Evolutionary conservation across 2,329 filamentous ascomycete species (phyloP), one percentile per base, ranked within the genome.

Genomic region (Botrytis porri): DNA sequence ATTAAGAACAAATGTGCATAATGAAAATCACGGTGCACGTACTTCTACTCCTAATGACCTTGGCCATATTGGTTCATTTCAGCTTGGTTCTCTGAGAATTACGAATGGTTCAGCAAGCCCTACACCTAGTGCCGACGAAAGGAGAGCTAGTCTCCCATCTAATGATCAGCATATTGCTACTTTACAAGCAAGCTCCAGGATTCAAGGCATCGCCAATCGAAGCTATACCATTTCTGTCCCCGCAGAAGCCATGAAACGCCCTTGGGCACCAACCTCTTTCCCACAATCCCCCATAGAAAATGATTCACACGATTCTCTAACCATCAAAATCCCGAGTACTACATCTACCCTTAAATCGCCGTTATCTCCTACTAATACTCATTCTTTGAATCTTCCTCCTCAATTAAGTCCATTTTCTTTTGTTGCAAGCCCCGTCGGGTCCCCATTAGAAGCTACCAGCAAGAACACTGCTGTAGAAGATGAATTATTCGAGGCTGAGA

Each of bases 61-160:
- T 41, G 85, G 84, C 74, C 88, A 90, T 63, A 85, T 88, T 45
- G 89, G 89, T 4, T 87, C 85, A 18, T 90, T 89, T 78, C 89
- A 89, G 78, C 85, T 89, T 70, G 89, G 89, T 3, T 88, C 88
- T 2, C 78, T 91, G 67, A 86, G 88, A 51, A 90, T 91, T 72
- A 89, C 84, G 35, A 91, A 91, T 79, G 89, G 88, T 22, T 82
- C 83, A 4, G 84, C 81, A 1, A 87, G 85, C 73, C 89, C 89
- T 3, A 80, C 80, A 22, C 81, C 82, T n/a, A 88, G 85, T 64
- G 81, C 70, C 39, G 76, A 79, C 2, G 72, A 73, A 6, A 70
- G 75, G 66, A 73, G 73, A 14, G 76, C 76, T 8, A 73, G 72
- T 41, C 41, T 71, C 43, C 67, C 67, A 43, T 39, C 41, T 25